Evolutionary conservation across 352 stramenopile genomes (phyloP).

Genomic region (Phytophthora podocarpi): DNA sequence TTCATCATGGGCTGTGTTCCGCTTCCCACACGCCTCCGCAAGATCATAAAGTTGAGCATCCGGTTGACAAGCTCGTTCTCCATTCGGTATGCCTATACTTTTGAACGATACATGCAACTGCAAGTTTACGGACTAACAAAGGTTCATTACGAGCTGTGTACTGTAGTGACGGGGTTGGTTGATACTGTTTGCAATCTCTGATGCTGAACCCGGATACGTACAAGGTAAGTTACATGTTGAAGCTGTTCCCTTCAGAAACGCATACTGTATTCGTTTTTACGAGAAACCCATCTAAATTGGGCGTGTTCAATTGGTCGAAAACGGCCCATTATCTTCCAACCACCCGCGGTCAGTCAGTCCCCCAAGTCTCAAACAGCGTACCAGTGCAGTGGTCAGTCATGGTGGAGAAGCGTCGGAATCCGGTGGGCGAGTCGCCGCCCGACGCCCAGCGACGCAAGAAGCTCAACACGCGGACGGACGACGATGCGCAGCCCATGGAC

Average conservation of each 20-base stretch:
- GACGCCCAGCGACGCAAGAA: slow-evolving; percentile 39
- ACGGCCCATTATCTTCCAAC: slow-evolving; percentile 33
- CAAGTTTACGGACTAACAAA: too few relatives aligned
- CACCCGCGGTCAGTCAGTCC: slow-evolving; percentile 5
- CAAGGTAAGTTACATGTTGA: not conserved
- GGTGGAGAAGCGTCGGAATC: slow-evolving; percentile 59
- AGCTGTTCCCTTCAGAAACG: not conserved
- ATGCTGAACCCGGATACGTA: too few relatives aligned
- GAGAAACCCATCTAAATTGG: slow-evolving; percentile 1
- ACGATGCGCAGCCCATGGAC: slow-evolving; percentile 11
- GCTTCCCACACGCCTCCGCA: slow-evolving; percentile 18
- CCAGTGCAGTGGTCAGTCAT: too few relatives aligned
- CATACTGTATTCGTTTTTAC: not conserved
- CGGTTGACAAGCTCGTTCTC: too few relatives aligned
- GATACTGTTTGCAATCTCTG: too few relatives aligned
- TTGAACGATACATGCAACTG: too few relatives aligned
- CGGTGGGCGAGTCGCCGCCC: slow-evolving; percentile 24
- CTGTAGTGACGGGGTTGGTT: too few relatives aligned
- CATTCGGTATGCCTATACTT: too few relatives aligned
- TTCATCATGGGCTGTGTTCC: slow-evolving; percentile 8
- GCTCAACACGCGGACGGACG: slow-evolving; percentile 16
- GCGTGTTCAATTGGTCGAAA: slow-evolving; percentile 34
- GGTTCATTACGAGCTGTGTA: too few relatives aligned
- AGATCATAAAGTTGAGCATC: slow-evolving; percentile 16
- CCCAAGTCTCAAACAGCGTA: too few relatives aligned